Evolutionary conservation across 2,329 filamentous ascomycete genomes (phyloP).

Genomic region (Neonectria sp.): DNA sequence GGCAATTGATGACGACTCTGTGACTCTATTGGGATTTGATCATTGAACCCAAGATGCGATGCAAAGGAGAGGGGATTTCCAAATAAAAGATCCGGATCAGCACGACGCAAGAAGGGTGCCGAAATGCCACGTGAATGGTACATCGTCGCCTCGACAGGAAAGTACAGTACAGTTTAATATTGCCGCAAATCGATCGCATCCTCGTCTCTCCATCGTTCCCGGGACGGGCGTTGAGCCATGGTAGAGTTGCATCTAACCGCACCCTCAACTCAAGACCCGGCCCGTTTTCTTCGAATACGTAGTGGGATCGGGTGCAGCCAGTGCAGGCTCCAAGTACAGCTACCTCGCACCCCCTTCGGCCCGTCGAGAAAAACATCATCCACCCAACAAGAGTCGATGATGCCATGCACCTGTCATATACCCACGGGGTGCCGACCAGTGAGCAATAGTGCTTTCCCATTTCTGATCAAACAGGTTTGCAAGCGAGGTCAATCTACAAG

Average conservation of each 20-base stretch:
- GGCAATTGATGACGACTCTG: background rate
- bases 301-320: background rate
- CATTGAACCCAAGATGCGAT: background rate
- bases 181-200: conserved; percentile 16
- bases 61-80: background rate
- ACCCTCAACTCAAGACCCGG: conserved; percentile 14
- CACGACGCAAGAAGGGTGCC: background rate
- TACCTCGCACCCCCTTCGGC: conserved; percentile 16
- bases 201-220: conserved; percentile 6
- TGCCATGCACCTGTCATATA: conserved; percentile 35
- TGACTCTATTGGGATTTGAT: background rate
- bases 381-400: conserved; percentile 24
- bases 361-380: conserved; percentile 15
- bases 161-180: conserved; percentile 16
- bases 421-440: conserved; percentile 32
- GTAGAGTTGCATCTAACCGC: conserved; percentile 11
- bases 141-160: background rate
- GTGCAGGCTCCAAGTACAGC: conserved; percentile 10
- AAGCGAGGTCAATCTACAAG: conserved; percentile 32
- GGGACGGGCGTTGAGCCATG: conserved; percentile 2
- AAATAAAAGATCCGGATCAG: conserved; percentile 1
- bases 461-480: conserved; percentile 14
- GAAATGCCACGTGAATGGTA: conserved; percentile 17
- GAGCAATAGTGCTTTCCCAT: conserved; percentile 21
- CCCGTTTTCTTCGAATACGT: conserved; percentile 21